A percentile compares a stretch with the other conserved stretches of the same genome.
phyloP scores from a whole-genome alignment of 163 green algal species.

The Picocystis sp. region DNA sequence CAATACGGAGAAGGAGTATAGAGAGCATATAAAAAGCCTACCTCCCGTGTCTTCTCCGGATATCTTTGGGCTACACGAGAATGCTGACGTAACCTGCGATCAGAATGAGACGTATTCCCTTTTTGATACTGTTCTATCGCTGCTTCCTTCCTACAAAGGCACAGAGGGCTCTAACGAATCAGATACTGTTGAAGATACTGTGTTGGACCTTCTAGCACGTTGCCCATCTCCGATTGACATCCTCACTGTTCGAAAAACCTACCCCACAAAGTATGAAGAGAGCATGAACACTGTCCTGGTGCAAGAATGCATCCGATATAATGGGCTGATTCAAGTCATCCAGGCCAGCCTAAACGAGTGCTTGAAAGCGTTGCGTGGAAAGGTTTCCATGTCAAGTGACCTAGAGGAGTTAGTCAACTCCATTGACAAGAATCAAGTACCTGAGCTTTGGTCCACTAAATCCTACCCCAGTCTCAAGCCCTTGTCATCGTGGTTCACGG shows the following conservation, averaged over 20 bases:
- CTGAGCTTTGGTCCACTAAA: conserved; percentile 50
- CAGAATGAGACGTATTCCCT: conserved; percentile 62
- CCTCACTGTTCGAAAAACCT: conserved; percentile 31
- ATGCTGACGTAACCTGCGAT: conserved; percentile 73
- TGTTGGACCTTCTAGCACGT: conserved; percentile 24
- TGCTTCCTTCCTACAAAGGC: conserved; percentile 39
- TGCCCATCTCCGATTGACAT: conserved; percentile 38
- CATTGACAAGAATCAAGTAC: conserved; percentile 67
- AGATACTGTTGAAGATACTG: conserved; percentile 23
- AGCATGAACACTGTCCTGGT: conserved; percentile 70
- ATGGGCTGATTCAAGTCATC: conserved; percentile 47
- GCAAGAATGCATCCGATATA: conserved; percentile 72
- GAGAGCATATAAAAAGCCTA: conserved; percentile 38
- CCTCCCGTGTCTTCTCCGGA: conserved; percentile 46
- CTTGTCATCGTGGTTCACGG: conserved; percentile 45
- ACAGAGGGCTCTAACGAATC: conserved; percentile 14
- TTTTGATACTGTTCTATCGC: conserved; percentile 42
- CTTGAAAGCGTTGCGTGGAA: conserved; percentile 50
- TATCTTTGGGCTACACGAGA: conserved; percentile 71
- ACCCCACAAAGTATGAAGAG: conserved; percentile 56
- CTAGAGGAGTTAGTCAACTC: conserved; percentile 44
- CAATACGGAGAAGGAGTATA: conserved; percentile 22
- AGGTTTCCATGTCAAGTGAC: conserved; percentile 60
- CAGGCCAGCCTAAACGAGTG: conserved; percentile 29
- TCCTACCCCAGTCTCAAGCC: conserved; percentile 69